These are phyloP conservation scores for Coffea canephora DNA, from an alignment of 257 asterid genomes.

Conservation along the genomic window DNA sequence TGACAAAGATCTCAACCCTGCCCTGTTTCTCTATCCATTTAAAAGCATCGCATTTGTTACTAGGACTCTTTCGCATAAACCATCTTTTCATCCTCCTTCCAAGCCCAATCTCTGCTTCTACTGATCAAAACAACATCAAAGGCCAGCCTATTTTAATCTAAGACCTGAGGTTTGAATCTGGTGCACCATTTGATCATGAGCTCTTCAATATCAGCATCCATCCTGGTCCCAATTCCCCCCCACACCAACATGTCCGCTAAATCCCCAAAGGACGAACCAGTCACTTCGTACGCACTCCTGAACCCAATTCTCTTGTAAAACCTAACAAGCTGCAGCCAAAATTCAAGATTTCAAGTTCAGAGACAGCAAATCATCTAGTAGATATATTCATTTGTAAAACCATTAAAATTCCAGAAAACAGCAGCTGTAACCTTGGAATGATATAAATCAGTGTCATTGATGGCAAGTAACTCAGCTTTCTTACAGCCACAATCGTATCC, in stretches of 20 bases:
- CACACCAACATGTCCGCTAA: slow-evolving; percentile 71
- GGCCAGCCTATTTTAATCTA: not conserved
- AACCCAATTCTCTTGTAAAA: slow-evolving; percentile 88
- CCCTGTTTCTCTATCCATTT: too few species aligned
- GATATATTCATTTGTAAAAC: not conserved
- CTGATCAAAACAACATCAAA: not conserved
- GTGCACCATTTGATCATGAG: slow-evolving; percentile 86
- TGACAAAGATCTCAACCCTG: too few species aligned
- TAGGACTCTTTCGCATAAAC: too few species aligned
- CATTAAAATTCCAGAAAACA: not conserved
- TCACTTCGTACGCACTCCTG: slow-evolving; percentile 61
- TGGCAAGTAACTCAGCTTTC: slow-evolving; percentile 83
- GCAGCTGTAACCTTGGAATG: slow-evolving; percentile 65
- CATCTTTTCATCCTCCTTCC: not conserved
- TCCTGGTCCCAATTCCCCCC: slow-evolving; percentile 97
- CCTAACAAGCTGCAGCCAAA: slow-evolving; percentile 64
- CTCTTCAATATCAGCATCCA: slow-evolving; percentile 68
- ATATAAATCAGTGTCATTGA: slow-evolving; percentile 71
- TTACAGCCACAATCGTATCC: slow-evolving; percentile 75
- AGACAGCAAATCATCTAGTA: not conserved
- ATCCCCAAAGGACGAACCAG: slow-evolving; percentile 69
- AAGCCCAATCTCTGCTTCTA: not conserved
- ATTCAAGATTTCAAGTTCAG: slow-evolving; percentile 2
- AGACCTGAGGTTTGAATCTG: slow-evolving; percentile 47
- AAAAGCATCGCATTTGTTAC: too few species aligned